phyloP scores from a whole-genome alignment of 2,329 filamentous ascomycete genomes.

The Diaporthe velutina region DNA sequence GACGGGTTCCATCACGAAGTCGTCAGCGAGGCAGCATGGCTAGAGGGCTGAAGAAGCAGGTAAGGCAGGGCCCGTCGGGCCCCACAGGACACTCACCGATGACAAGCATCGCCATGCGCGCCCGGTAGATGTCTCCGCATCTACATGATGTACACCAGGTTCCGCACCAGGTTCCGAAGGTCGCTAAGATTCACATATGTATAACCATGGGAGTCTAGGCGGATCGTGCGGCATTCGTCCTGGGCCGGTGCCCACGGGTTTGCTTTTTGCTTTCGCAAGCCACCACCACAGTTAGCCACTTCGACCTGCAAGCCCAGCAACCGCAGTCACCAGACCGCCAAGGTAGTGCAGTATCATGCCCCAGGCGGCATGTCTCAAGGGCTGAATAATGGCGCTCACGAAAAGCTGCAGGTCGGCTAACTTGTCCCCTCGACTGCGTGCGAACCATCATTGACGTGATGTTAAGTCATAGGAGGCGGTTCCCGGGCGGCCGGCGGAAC shows the following conservation, averaged over 20 bases:
- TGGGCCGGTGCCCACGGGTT: constrained; percentile 8
- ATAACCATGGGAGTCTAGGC: constrained; percentile 11
- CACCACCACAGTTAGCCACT: constrained; percentile 22
- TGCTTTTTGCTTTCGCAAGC: constrained; percentile 29
- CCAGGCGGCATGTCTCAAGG: constrained; percentile 14
- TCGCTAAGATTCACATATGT: constrained; percentile 27
- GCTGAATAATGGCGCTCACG: constrained; percentile 27
- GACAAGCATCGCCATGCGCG: background rate
- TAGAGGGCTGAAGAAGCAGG: background rate
- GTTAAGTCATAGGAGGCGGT: constrained; percentile 19
- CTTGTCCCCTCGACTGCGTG: background rate
- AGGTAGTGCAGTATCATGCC: constrained; percentile 21
- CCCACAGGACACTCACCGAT: background rate
- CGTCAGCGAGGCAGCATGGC: background rate
- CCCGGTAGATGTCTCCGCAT: constrained; percentile 22
- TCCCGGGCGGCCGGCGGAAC: constrained; percentile 20
- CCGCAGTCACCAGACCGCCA: constrained; percentile 26
- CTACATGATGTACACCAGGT: constrained; percentile 3
- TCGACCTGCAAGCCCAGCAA: constrained; percentile 24
- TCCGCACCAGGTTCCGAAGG: background rate
- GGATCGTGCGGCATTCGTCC: constrained; percentile 27
- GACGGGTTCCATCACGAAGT: constrained; percentile 13
- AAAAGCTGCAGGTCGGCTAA: constrained; percentile 21
- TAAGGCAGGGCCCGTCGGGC: background rate
- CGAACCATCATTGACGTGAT: constrained; percentile 6